Base-by-base conservation (phyloP, 768 basidiomycete genomes). In the Agaricus bisporus region DNA sequence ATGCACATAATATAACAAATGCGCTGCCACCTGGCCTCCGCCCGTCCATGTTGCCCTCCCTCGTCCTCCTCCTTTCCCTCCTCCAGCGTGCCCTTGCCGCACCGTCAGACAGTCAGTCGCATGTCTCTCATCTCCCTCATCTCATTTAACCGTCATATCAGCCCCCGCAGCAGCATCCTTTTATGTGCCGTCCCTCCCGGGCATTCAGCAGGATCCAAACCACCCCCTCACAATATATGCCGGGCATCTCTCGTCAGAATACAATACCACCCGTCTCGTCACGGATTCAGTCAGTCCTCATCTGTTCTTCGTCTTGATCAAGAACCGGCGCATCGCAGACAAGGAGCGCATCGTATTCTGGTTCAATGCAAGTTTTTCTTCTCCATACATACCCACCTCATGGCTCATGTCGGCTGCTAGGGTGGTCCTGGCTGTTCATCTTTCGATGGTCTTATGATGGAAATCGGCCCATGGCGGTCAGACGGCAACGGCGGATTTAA, bases 401-500 rank as follows among this genome's bases (percentile, higher is more conserved):
- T 46, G 17, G 57, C 45, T 20, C 39, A 42, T 57, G 15, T 43
- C 9, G 20, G 5, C 38, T 18, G 36, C 17, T 60, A 95, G 91
- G 94, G 93, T 17, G 95, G 95, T 1, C 95, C 95, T 17, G 97
- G 97, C 26, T 98, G 97, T 67, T 97, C 94, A 0, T 93, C 91
- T 1, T 98, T 98, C 64, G 95, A 98, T 61, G 95, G 95, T 2
- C 77, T 94, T 15, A 88, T 98, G 86, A 95, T 98, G 92, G 95
- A 98, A 62, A 77, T 95, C n/a, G 95, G 95, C 0, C 95, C 95
- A 4, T 95, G 92, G 82, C 80, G 80, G 58, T 70, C 86, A 68
- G 87, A 91, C 61, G 79, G 82, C 2, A 72, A 82, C 14, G 84
- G 88, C 51, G 80, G 85, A 3, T 78, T 95, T 57, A 80, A 79